Base-by-base conservation (phyloP, 2,329 filamentous ascomycete species). In the Trichoderma cornu-damae region DNA sequence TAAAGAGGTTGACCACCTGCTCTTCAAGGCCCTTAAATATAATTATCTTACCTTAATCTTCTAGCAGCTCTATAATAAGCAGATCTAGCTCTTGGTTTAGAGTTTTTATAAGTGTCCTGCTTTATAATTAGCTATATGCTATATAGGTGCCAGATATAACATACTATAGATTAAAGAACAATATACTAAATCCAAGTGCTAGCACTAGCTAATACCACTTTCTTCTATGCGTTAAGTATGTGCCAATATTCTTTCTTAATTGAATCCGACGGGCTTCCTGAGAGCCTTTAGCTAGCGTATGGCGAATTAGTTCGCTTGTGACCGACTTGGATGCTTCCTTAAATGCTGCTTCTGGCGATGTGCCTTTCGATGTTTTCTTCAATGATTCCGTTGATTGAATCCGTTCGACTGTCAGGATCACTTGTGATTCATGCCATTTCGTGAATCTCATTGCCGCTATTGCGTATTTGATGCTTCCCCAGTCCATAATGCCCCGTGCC, bases 131-230 rank as follows among this genome's bases (percentile, higher is more conserved):
- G 28, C 42, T 56, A 16, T 28, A 28, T 26, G 8, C 26, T 28
- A 28, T 8, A 28, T 4, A 28, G 26, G 24, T 24, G 38, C 20
- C 35, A 40, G n/a, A 55, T n/a, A 26, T 37, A 16, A 24, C 57
- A 6, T 51, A 56, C 57, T 51, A 59, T 22, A 46, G 49, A 47
- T 56, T 32, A 35, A 55, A 44, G 28, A 51, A 37, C 38, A 59
- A 35, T 43, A 59, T 56, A 12, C 57, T 28, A n/a, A 38, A 55
- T 32, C 57, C 26, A 38, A 56, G 40, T 32, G 38, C 28, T 9
- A 44, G 5, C 20, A 55, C 44, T 34, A 60, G 26, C 16, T 49
- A 55, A 40, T 37, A 34, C 46, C 44, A 58, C 50, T 60, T 60
- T 37, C 38, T 26, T 22, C 54, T 44, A 51, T 44, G 50, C 7